Conservation (phyloP, 1,284 basidiomycete genomes). For the Pseudozyma pruni region DNA sequence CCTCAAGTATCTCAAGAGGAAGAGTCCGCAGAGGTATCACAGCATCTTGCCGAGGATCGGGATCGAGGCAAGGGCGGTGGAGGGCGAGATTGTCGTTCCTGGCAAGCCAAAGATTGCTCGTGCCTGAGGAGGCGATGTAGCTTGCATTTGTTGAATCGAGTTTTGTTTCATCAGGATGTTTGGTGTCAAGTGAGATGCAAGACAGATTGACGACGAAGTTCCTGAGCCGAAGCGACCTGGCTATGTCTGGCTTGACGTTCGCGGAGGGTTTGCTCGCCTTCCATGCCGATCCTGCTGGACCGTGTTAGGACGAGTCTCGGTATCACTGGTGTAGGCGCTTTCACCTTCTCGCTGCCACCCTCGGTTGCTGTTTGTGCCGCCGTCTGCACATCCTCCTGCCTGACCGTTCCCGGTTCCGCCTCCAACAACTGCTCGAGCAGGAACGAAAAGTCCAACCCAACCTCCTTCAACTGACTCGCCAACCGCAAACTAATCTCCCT, state of each 20-base stretch:
- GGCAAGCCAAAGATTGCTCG: conserved; percentile 59
- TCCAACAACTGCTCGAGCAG: conserved; percentile 24
- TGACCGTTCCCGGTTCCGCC: conserved; percentile 3
- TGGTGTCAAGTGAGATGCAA: conserved; percentile 21
- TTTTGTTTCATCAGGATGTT: too few species aligned
- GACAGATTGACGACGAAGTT: conserved; percentile 44
- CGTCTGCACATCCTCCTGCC: not conserved
- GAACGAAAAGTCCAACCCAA: conserved; percentile 39
- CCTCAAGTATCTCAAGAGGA: conserved; percentile 80
- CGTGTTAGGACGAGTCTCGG: conserved; percentile 18
- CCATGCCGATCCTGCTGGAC: conserved; percentile 22
- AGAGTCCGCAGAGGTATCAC: conserved; percentile 79
- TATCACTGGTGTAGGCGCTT: not conserved
- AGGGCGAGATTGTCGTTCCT: conserved; percentile 78
- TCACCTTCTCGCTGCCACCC: too few species aligned
- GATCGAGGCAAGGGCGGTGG: conserved; percentile 81
- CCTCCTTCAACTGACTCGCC: conserved; percentile 34
- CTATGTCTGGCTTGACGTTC: conserved; percentile 1
- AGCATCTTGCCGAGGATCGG: conserved; percentile 79
- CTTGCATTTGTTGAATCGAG: not conserved
- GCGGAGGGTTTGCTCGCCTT: not conserved
- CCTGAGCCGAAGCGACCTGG: conserved; percentile 27
- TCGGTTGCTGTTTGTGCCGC: too few species aligned
- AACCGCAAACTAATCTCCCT: conserved; percentile 56
- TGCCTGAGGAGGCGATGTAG: conserved; percentile 10